Evolutionary conservation across 208 protist species (phyloP), one percentile per base, ranked within the genome.

Genomic region (Blechomonas ayalai): DNA sequence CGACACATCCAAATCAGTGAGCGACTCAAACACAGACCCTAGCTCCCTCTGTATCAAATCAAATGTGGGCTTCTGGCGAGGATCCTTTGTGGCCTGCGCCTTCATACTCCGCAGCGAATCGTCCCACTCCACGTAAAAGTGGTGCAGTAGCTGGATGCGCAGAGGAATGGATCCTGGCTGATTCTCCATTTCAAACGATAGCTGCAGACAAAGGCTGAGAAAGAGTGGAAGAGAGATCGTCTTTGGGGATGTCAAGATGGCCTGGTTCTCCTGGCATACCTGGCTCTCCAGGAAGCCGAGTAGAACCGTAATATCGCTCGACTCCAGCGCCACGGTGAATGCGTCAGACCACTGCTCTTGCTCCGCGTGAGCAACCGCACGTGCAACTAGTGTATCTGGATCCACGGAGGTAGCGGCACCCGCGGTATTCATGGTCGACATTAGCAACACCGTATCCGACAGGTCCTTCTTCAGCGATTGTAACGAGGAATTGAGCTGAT

Each of bases 61-160:
- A 51, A 82, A 87, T 8, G 67, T 35, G 16, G 18, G 40, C 9
- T 47, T 61, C 10, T 66, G 51, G 41, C 69, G 56, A 8, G 22
- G 28, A 19, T 67, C 75, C 37, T 77, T 68, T 25, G 24, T 29
- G 18, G 67, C 61, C 34, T 87, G 72, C 19, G 37, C 28, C 41
- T 83, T 89, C 36, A 84, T 73, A 12, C 54, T 59, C 35, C 71
- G 73, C 38, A 94, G 69, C 44, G 44, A 51, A 50, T 94, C 86
- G 37, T 94, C 86, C 82, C 86, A 91, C 59, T 90, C 79, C 10
- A 94, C 67, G 50, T 84, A 89, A 47, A 94, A 94, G 51, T 64
- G 46, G 38, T 87, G 70, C 3, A 90, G 34, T 20, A 75, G 32
- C 37, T 75, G 67, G 45, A 89, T 58, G n/a, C 85, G 85, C 22